phyloP scores from a whole-genome alignment of 108 stramenopile species.

The Conticribra guillardii region DNA sequence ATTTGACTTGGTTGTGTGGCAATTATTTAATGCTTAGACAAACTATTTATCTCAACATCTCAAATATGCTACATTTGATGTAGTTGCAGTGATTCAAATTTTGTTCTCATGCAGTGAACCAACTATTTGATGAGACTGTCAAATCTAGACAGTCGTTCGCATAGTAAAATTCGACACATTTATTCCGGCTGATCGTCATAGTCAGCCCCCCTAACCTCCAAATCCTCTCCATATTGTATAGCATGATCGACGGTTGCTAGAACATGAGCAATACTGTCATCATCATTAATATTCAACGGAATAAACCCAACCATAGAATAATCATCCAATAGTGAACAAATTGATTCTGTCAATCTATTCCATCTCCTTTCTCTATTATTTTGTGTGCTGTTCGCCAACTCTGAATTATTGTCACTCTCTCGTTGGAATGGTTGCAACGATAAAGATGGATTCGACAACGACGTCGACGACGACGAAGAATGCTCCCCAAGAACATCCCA shows the following conservation, averaged over 20 bases:
- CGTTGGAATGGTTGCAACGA: too few species aligned
- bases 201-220: slow-evolving; percentile 81
- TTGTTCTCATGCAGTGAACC: too few species aligned
- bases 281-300: slow-evolving; percentile 92
- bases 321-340: slow-evolving; percentile 92
- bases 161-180: too few species aligned
- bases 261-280: slow-evolving; percentile 88
- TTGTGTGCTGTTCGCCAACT: background rate
- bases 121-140: too few species aligned
- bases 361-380: slow-evolving; percentile 45
- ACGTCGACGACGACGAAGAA: slow-evolving; percentile 25
- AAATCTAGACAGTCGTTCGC: too few species aligned
- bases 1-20: too few species aligned
- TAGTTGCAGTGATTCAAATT: too few species aligned
- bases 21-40: too few species aligned
- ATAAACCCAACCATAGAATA: slow-evolving; percentile 95
- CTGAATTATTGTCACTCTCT: background rate
- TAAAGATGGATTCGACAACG: too few species aligned
- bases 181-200: too few species aligned
- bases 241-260: slow-evolving; percentile 91
- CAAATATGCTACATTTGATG: too few species aligned
- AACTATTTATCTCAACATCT: too few species aligned
- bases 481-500: slow-evolving; percentile 70
- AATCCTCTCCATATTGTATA: slow-evolving; percentile 95
- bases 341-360: slow-evolving; percentile 84